A percentile compares a stretch with the other conserved stretches of the same genome.
These are phyloP conservation scores for Funneliformis caledonium DNA, from an alignment of 371 early-diverging fungal genomes.

Conservation along the genomic window DNA sequence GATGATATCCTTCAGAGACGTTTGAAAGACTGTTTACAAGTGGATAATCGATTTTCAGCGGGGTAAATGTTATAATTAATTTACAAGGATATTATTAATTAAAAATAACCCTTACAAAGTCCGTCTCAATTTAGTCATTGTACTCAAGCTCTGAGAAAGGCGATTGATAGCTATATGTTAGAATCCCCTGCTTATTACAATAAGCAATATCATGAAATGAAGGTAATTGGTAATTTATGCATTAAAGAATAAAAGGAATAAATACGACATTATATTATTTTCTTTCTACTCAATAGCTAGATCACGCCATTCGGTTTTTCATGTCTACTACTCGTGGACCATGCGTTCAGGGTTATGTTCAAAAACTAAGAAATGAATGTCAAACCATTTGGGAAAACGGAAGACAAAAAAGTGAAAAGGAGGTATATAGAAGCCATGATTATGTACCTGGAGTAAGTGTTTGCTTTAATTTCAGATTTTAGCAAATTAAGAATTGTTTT, in stretches of 20 bases:
- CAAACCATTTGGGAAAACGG: slow-evolving; percentile 36
- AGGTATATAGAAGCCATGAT: slow-evolving; percentile 3
- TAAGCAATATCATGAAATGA: slow-evolving; percentile 32
- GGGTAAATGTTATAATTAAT: neutral
- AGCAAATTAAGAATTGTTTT: neutral
- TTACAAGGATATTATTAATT: neutral
- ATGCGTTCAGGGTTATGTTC: slow-evolving; percentile 24
- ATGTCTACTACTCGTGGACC: slow-evolving; percentile 35
- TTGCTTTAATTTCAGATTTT: neutral
- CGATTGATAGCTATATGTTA: slow-evolving; percentile 23
- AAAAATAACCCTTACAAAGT: neutral
- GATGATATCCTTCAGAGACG: slow-evolving; percentile 25
- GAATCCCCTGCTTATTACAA: slow-evolving; percentile 31
- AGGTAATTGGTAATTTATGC: neutral
- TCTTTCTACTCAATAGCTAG: slow-evolving; percentile 8
- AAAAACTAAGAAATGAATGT: slow-evolving; percentile 29
- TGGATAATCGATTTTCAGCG: slow-evolving; percentile 30
- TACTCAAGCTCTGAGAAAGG: slow-evolving; percentile 30
- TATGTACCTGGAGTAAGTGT: slow-evolving; percentile 26
- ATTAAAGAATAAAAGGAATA: neutral
- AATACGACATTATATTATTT: neutral
- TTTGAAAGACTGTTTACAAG: slow-evolving; percentile 32
- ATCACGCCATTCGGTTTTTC: slow-evolving; percentile 16
- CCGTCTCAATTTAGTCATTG: neutral
- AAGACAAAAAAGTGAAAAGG: slow-evolving; percentile 28